Evolutionary conservation across 345 rosid genomes (phyloP).

Genomic region (Linum lewisii): DNA sequence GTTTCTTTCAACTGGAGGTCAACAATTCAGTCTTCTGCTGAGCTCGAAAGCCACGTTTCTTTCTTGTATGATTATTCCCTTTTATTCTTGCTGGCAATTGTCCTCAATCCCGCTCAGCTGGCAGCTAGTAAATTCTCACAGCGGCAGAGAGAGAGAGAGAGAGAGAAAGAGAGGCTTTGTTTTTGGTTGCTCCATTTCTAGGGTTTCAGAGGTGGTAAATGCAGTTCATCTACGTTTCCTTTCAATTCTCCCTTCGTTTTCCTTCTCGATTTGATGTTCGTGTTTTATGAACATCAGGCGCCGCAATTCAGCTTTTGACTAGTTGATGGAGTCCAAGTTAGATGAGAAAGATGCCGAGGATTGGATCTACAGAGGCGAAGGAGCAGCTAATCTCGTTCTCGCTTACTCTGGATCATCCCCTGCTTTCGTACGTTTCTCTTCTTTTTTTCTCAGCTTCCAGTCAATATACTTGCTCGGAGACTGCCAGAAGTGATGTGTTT

Average conservation of each 20-base stretch:
- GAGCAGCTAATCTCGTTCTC: constrained; percentile 86
- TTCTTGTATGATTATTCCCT: too few relatives aligned
- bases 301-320: neutral
- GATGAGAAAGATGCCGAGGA: constrained; percentile 54
- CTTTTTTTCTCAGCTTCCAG: neutral
- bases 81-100: too few relatives aligned
- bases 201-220: neutral
- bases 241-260: neutral
- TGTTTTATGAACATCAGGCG: neutral
- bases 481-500: neutral
- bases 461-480: too few relatives aligned
- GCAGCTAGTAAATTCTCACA: too few relatives aligned
- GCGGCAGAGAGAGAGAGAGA: too few relatives aligned
- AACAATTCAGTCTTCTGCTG: too few relatives aligned
- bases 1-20: too few relatives aligned
- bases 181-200: too few relatives aligned
- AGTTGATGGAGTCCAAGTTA: constrained; percentile 42
- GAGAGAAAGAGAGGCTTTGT: too few relatives aligned
- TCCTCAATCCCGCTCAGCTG: too few relatives aligned
- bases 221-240: neutral
- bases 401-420: constrained; percentile 76
- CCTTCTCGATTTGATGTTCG: neutral
- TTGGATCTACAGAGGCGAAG: constrained; percentile 94
- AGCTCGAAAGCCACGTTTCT: too few relatives aligned
- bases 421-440: constrained; percentile 37